Conservation (phyloP, 371 early-diverging fungal genomes). For the Entomophthora muscae region DNA sequence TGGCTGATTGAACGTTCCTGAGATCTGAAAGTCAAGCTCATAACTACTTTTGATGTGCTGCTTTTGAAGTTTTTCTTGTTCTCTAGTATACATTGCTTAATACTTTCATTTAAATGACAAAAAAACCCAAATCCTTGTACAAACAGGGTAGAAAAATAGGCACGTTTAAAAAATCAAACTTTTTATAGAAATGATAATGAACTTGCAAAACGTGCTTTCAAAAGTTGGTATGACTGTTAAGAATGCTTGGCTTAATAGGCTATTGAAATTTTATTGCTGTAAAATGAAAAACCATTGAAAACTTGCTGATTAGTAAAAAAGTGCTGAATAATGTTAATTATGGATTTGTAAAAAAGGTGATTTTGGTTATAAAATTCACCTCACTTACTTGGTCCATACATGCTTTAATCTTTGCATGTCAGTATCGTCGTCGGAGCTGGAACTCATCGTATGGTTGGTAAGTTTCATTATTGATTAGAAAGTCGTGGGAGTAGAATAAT, state of each 20-base stretch:
- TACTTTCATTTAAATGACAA: neutral
- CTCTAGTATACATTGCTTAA: neutral
- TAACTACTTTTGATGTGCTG: neutral
- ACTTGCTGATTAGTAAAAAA: neutral
- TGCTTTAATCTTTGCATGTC: neutral
- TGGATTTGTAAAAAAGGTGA: neutral
- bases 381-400: neutral
- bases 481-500: no score
- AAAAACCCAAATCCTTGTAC: neutral
- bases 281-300: neutral
- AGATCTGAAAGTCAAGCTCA: slow-evolving; percentile 1
- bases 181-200: neutral
- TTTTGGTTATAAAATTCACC: neutral
- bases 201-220: neutral
- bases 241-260: neutral
- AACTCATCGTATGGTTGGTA: neutral
- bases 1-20: neutral
- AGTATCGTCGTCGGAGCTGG: neutral
- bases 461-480: no score
- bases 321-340: neutral
- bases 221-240: neutral
- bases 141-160: neutral
- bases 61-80: slow-evolving; percentile 6
- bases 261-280: neutral
- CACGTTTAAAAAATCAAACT: neutral